Percentiles rank a stretch among this genome's conserved stretches.
phyloP scores from a whole-genome alignment of 192 early-diverging fungal species.

The Endogone sp. region DNA sequence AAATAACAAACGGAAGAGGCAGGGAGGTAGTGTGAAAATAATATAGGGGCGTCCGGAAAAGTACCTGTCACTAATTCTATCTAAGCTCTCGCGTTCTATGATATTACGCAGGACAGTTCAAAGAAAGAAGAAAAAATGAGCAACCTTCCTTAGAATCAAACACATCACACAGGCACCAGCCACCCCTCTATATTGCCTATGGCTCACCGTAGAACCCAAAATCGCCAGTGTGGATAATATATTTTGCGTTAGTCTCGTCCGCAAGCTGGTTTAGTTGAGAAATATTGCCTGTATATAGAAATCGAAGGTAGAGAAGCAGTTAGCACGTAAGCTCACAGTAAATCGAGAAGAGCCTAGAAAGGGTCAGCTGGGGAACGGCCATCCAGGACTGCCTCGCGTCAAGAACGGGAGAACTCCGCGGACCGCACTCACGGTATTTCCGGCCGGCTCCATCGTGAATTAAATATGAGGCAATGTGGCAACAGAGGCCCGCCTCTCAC shows the following conservation, averaged over 20 bases:
- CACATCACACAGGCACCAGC: too few relatives aligned
- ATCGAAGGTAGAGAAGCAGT: background rate
- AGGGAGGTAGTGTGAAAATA: background rate
- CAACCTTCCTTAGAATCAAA: too few relatives aligned
- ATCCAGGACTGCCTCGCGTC: too few relatives aligned
- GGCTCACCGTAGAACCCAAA: constrained; percentile 57
- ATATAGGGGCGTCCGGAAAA: background rate
- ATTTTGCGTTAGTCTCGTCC: constrained; percentile 44
- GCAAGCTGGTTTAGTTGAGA: constrained; percentile 55
- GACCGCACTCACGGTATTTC: too few relatives aligned
- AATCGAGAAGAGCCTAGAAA: too few relatives aligned
- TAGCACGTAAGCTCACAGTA: constrained; percentile 1
- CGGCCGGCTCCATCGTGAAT: too few relatives aligned
- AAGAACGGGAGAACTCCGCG: too few relatives aligned
- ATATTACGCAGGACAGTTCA: too few relatives aligned
- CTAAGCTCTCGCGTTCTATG: constrained; percentile 41
- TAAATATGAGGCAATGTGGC: too few relatives aligned
- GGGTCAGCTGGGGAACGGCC: too few relatives aligned
- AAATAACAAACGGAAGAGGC: background rate
- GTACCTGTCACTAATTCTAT: constrained; percentile 51
- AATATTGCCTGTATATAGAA: constrained; percentile 35
- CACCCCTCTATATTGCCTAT: background rate
- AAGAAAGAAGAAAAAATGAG: constrained; percentile 3
- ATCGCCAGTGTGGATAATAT: constrained; percentile 57
- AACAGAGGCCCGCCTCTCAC: too few relatives aligned